Conservation (phyloP, 73 alveolate species). For the Blepharisma stoltei region DNA sequence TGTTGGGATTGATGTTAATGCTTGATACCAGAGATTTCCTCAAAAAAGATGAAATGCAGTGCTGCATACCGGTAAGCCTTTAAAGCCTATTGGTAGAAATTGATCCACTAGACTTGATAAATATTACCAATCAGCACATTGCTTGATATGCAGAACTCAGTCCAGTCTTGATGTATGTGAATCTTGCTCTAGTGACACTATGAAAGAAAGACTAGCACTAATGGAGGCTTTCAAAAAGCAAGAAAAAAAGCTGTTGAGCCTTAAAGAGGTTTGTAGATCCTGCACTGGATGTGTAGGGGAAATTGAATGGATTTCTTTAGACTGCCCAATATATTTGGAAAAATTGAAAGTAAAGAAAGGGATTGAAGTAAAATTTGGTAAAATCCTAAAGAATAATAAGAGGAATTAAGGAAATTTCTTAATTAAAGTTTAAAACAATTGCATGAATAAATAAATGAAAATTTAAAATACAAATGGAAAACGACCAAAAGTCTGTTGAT, state of each 20-base stretch:
- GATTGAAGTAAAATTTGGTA: no score
- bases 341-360: neutral
- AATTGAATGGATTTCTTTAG: neutral
- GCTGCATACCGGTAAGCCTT: slow-evolving; percentile 26
- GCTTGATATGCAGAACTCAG: neutral
- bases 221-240: neutral
- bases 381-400: no score
- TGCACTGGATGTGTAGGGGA: slow-evolving; percentile 18
- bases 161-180: neutral
- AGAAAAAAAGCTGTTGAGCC: neutral
- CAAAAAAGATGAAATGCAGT: slow-evolving; percentile 20
- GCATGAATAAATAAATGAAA: no score
- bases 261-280: neutral
- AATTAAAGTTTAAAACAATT: no score
- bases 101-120: slow-evolving; percentile 26
- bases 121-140: slow-evolving; percentile 36
- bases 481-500: no score
- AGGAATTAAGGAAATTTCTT: no score
- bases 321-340: neutral
- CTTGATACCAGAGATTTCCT: slow-evolving; percentile 53
- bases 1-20: slow-evolving; percentile 80
- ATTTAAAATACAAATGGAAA: no score
- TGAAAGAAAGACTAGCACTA: neutral
- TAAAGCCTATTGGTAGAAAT: slow-evolving; percentile 30
- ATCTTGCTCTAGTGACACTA: neutral